Base-by-base conservation (phyloP, 495 filamentous ascomycete genomes). In the Durotheca rogersii region DNA sequence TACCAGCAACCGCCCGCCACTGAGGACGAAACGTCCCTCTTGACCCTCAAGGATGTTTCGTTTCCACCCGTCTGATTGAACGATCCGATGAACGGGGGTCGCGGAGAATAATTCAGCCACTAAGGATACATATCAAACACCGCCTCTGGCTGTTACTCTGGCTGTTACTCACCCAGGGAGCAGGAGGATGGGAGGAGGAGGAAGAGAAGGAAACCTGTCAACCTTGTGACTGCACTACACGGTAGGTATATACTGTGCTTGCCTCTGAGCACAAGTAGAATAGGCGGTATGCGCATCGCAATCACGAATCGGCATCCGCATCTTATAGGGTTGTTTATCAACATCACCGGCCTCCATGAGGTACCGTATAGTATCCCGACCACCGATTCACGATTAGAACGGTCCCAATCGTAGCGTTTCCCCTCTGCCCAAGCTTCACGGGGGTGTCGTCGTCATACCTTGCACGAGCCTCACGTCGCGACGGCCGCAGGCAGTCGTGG, bases 371-470 rank as follows among this genome's bases (percentile, higher is more conserved):
- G n/a, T n/a, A n/a, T n/a, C n/a, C n/a, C n/a, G n/a, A n/a, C n/a
- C n/a, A n/a, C n/a, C n/a, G n/a, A n/a, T n/a, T n/a, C n/a, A n/a
- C n/a, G n/a, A n/a, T 41, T 7, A 37, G 15, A n/a, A 41, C 18
- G 36, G 16, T 30, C 20, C 21, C 19, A 33, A 9, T 27, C 23
- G 4, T 4, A 27, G 4, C 23, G 9, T 27, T 27, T 4, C 9
- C 23, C 4, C 9, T 9, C n/a, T 21, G 7, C 29, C 34, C 41
- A 27, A 42, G 35, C 31, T 52, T 43, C 48, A 48, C 21, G 34
- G 38, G n/a, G 29, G 31, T 52, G 43, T 48, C 40, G 37, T 51
- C 45, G 56, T 59, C 56, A 59, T 59, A 59, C 56, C 56, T 54
- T 14, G 41, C 45, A 59, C 56, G 46, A 59, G 56, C 56, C 56